Percentiles rank a stretch among this genome's conserved stretches.
phyloP scores from a whole-genome alignment of 2,329 filamentous ascomycete genomes.

The Colletotrichum truncatum region DNA sequence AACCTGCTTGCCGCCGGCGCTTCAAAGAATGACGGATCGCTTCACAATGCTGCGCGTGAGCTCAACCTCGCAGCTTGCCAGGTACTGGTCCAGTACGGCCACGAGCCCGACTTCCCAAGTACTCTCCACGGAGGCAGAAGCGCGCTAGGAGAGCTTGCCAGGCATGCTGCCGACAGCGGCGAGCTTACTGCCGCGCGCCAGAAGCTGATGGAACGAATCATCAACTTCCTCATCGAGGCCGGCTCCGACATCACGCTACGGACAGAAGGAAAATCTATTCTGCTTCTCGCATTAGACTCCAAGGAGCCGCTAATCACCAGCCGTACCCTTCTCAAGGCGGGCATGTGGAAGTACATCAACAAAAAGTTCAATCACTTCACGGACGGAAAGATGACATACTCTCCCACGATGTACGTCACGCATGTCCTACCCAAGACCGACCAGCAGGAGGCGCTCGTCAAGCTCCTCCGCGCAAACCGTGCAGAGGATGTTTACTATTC shows the following conservation, averaged over 20 bases:
- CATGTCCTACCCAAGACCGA: conserved; percentile 54
- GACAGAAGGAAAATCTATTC: conserved; percentile 64
- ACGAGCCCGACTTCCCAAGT: conserved; percentile 73
- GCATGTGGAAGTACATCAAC: conserved; percentile 73
- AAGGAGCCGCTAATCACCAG: conserved; percentile 63
- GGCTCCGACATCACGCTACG: conserved; percentile 65
- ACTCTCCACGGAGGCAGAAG: conserved; percentile 69
- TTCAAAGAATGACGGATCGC: conserved; percentile 69
- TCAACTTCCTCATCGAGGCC: conserved; percentile 64
- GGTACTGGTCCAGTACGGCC: conserved; percentile 65
- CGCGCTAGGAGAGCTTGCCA: conserved; percentile 70
- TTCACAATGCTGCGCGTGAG: conserved; percentile 71
- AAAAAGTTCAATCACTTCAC: conserved; percentile 65
- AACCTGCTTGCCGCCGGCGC: conserved; percentile 65
- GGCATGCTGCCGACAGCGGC: conserved; percentile 59
- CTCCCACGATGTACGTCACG: conserved; percentile 69
- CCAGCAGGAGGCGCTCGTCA: conserved; percentile 51
- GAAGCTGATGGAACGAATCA: conserved; percentile 65
- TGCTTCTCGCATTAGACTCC: conserved; percentile 69
- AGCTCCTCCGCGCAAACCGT: conserved; percentile 60
- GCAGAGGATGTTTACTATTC: conserved; percentile 64
- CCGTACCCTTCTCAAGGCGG: conserved; percentile 67
- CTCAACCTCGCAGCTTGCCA: conserved; percentile 66
- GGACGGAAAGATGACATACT: conserved; percentile 65
- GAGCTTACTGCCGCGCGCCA: conserved; percentile 56